Evolutionary conservation across 2,329 filamentous ascomycete genomes (phyloP).

Genomic region (Thyridium curvatum): DNA sequence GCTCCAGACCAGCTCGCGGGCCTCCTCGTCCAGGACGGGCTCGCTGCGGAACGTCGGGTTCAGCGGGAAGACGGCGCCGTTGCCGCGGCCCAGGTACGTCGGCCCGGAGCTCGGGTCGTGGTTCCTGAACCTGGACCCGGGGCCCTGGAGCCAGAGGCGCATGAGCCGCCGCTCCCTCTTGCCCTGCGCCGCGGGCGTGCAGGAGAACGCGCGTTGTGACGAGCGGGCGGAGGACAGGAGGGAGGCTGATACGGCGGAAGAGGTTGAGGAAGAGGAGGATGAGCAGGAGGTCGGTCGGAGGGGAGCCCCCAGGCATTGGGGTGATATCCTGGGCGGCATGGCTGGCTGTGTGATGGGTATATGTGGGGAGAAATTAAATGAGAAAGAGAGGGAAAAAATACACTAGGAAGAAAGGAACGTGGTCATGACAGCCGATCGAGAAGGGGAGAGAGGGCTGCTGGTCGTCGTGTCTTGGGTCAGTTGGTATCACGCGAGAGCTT

Average conservation of each 20-base stretch:
- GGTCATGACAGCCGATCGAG: not conserved
- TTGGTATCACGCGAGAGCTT: too few species aligned
- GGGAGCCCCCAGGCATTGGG: conserved; percentile 4
- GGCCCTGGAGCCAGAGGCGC: not conserved
- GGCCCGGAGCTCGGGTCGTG: not conserved
- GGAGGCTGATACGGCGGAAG: conserved; percentile 5
- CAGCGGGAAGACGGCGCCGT: conserved; percentile 57
- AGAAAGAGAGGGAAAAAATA: not conserved
- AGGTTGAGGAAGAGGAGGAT: conserved; percentile 10
- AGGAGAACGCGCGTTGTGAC: conserved; percentile 1
- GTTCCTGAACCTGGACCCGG: not conserved
- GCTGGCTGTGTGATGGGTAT: conserved; percentile 2
- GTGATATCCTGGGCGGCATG: conserved; percentile 21
- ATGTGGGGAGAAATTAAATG: not conserved
- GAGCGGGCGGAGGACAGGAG: conserved; percentile 5
- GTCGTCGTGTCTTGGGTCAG: too few species aligned
- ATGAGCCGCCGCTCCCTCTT: not conserved
- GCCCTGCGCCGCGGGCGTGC: not conserved
- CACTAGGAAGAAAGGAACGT: not conserved
- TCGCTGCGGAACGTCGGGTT: conserved; percentile 68
- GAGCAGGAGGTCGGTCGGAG: conserved; percentile 20
- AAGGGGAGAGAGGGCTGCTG: not conserved
- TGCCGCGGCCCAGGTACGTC: not conserved
- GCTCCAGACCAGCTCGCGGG: conserved; percentile 68
- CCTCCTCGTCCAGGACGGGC: conserved; percentile 64